Conservation (phyloP, 2,329 filamentous ascomycete genomes). For the Colletotrichum australisinense region DNA sequence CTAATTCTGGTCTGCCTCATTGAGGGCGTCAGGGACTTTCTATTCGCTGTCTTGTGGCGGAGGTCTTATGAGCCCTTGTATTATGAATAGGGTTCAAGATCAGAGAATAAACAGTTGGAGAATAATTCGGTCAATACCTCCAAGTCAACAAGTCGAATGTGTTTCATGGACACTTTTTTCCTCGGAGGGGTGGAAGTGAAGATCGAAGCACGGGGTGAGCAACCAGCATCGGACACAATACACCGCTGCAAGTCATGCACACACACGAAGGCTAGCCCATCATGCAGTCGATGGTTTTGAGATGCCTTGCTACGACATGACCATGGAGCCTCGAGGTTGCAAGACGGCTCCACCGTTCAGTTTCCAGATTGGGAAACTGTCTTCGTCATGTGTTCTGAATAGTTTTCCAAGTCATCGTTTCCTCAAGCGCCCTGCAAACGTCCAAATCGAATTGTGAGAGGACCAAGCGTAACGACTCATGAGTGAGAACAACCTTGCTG, state of each 20-base stretch:
- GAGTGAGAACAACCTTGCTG: background rate
- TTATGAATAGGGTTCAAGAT: background rate
- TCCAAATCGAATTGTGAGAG: background rate
- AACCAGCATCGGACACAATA: background rate
- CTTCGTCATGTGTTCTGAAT: constrained; percentile 9
- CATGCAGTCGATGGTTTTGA: background rate
- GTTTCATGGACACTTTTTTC: background rate
- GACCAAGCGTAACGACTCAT: background rate
- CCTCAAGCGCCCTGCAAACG: background rate
- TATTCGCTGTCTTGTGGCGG: background rate
- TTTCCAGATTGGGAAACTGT: background rate
- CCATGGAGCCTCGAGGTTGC: background rate
- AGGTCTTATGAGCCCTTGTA: background rate
- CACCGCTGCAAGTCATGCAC: constrained; percentile 3
- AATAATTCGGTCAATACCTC: background rate
- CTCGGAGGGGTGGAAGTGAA: background rate
- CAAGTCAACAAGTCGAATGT: background rate
- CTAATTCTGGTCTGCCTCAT: background rate
- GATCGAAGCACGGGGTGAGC: background rate
- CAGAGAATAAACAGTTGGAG: background rate
- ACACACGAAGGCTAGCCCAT: background rate
- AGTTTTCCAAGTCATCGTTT: background rate
- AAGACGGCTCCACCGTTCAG: background rate
- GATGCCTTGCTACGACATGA: background rate
- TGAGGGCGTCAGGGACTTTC: background rate